Percentiles rank a stretch among this genome's conserved stretches.
Evolutionary conservation across 2,329 filamentous ascomycete species (phyloP).

Genomic region (Colletotrichum endophyticum): DNA sequence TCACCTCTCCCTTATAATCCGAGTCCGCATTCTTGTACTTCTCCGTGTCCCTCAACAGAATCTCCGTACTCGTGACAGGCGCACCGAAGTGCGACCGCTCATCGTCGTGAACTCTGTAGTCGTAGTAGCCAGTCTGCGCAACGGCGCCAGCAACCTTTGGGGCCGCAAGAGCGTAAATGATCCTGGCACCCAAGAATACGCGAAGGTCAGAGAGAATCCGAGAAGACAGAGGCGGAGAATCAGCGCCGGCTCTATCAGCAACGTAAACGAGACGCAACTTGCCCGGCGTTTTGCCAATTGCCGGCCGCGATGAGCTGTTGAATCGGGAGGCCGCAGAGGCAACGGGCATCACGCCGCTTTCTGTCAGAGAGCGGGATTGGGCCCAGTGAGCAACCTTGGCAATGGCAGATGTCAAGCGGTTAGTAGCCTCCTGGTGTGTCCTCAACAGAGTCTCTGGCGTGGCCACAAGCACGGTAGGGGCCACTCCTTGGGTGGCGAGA

Average conservation of each 20-base stretch:
- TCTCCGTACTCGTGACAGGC: slow-evolving; percentile 79
- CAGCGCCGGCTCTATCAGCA: slow-evolving; percentile 72
- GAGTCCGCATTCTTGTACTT: slow-evolving; percentile 68
- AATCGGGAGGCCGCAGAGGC: slow-evolving; percentile 61
- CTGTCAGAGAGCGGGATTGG: slow-evolving; percentile 70
- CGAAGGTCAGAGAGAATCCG: slow-evolving; percentile 79
- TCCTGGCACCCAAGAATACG: slow-evolving; percentile 77
- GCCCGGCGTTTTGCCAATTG: slow-evolving; percentile 66
- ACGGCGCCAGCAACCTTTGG: slow-evolving; percentile 86
- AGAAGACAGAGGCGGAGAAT: slow-evolving; percentile 69
- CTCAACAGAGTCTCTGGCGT: slow-evolving; percentile 75
- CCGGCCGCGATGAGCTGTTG: slow-evolving; percentile 54
- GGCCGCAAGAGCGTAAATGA: slow-evolving; percentile 85
- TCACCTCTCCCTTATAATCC: slow-evolving; percentile 66
- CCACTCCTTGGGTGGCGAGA: slow-evolving; percentile 74
- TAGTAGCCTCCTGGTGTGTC: slow-evolving; percentile 67
- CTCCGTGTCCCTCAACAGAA: slow-evolving; percentile 71
- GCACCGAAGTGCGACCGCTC: slow-evolving; percentile 76
- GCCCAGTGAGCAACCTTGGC: slow-evolving; percentile 73
- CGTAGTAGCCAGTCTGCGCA: slow-evolving; percentile 85
- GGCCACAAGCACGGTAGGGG: slow-evolving; percentile 83
- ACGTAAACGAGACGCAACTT: slow-evolving; percentile 83
- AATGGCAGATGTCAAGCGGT: slow-evolving; percentile 65
- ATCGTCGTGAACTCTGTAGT: slow-evolving; percentile 70
- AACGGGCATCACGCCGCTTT: slow-evolving; percentile 76